phyloP scores from a whole-genome alignment of 2,329 filamentous ascomycete genomes.

The Scedosporium dehoogii region DNA sequence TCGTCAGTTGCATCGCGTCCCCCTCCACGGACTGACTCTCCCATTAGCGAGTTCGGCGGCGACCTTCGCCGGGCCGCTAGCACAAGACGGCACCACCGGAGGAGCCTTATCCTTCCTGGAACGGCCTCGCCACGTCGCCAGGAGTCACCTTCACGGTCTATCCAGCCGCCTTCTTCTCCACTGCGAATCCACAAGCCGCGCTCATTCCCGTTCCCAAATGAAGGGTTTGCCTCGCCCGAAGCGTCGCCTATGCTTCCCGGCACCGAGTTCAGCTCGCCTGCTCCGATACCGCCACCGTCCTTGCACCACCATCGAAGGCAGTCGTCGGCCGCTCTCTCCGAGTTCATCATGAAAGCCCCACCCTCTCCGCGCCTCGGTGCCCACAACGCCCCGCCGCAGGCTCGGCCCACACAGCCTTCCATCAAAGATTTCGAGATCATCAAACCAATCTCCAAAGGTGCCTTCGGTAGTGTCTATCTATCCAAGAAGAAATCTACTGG shows the following conservation, averaged over 20 bases:
- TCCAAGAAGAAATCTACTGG: conserved; percentile 98
- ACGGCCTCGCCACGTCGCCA: conserved; percentile 73
- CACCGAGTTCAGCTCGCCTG: conserved; percentile 72
- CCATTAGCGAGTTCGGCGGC: conserved; percentile 75
- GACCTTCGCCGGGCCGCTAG: conserved; percentile 66
- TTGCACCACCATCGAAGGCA: conserved; percentile 70
- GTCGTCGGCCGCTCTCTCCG: conserved; percentile 80
- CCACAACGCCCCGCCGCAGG: conserved; percentile 68
- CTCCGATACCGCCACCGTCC: conserved; percentile 35
- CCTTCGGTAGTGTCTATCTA: conserved; percentile 94
- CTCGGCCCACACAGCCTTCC: conserved; percentile 81
- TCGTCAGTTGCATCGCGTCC: conserved; percentile 60
- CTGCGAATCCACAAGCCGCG: conserved; percentile 78
- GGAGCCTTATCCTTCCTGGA: conserved; percentile 74
- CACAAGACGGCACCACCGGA: conserved; percentile 72
- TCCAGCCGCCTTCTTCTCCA: conserved; percentile 73
- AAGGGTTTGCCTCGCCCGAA: conserved; percentile 71
- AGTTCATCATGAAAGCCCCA: conserved; percentile 55
- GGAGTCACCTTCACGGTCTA: conserved; percentile 72
- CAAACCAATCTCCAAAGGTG: conserved; percentile 97
- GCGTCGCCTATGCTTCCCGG: conserved; percentile 78
- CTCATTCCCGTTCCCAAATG: conserved; percentile 45
- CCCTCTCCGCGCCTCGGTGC: conserved; percentile 74
- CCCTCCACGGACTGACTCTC: conserved; percentile 72
- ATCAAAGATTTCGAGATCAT: conserved; percentile 99